These are phyloP conservation scores for Tuber aestivum DNA, from an alignment of 495 filamentous ascomycete genomes.

Conservation along the genomic window DNA sequence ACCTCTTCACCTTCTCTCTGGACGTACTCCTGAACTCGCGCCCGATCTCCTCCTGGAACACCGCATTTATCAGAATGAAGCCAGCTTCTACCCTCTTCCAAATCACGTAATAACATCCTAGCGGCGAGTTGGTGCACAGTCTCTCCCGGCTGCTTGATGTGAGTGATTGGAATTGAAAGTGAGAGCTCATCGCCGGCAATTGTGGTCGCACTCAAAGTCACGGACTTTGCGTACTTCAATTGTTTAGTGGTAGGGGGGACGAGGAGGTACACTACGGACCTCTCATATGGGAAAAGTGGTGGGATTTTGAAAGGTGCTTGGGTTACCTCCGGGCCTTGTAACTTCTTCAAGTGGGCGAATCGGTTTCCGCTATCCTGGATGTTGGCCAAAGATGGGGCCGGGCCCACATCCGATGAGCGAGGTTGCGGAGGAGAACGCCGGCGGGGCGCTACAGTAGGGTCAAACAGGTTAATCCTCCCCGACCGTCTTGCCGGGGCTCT, in stretches of 20 bases:
- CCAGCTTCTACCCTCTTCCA: constrained; percentile 65
- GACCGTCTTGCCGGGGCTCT: constrained; percentile 15
- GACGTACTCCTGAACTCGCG: constrained; percentile 53
- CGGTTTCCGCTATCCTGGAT: constrained; percentile 39
- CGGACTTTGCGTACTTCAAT: constrained; percentile 50
- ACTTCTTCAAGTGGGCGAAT: constrained; percentile 49
- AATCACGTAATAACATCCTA: constrained; percentile 57
- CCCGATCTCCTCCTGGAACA: constrained; percentile 43
- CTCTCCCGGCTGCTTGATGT: constrained; percentile 47
- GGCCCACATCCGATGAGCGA: constrained; percentile 43
- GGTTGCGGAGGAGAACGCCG: constrained; percentile 50
- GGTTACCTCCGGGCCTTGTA: constrained; percentile 52
- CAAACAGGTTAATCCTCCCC: constrained; percentile 15
- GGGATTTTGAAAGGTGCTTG: constrained; percentile 60
- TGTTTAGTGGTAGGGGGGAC: constrained; percentile 46
- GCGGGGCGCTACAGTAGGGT: constrained; percentile 24
- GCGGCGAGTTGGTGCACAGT: constrained; percentile 68
- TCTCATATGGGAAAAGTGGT: constrained; percentile 57
- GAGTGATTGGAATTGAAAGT: constrained; percentile 56
- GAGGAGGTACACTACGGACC: constrained; percentile 58
- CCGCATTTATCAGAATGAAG: constrained; percentile 43
- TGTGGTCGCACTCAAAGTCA: constrained; percentile 54
- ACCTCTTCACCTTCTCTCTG: constrained; percentile 59
- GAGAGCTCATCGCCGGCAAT: constrained; percentile 51
- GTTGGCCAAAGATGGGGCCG: constrained; percentile 44